These are phyloP conservation scores for Fusarium brevicatenulatum DNA, from an alignment of 2,329 filamentous ascomycete genomes.

Conservation along the genomic window DNA sequence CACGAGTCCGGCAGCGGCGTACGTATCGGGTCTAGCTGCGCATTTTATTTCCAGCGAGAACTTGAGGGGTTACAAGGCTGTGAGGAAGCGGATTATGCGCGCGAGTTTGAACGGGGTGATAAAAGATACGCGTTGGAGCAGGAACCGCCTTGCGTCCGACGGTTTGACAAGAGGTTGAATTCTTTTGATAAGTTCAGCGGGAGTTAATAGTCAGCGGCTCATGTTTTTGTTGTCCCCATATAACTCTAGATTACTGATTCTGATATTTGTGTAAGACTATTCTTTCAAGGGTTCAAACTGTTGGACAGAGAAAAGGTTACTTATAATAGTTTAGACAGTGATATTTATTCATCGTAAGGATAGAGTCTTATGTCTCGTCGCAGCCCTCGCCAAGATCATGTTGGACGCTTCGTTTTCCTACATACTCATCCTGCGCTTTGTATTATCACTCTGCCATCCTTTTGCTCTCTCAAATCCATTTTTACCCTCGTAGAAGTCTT, in stretches of 20 bases:
- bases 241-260: not conserved
- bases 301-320: too few relatives aligned
- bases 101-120: not conserved
- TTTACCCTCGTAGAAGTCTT: not conserved
- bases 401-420: not conserved
- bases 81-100: not conserved
- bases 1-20: constrained; percentile 1
- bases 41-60: not conserved
- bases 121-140: too few relatives aligned
- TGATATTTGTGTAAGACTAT: too few relatives aligned
- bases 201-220: rapidly evolving
- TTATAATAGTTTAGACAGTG: too few relatives aligned
- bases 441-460: not conserved
- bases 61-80: not conserved
- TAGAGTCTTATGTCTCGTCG: too few relatives aligned
- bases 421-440: not conserved
- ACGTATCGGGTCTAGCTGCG: not conserved
- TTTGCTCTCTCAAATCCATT: not conserved
- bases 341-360: too few relatives aligned
- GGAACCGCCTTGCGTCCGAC: not conserved
- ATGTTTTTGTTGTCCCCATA: rapidly evolving
- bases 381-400: too few relatives aligned
- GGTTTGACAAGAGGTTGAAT: rapidly evolving
- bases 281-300: too few relatives aligned
- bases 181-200: rapidly evolving